phyloP scores from a whole-genome alignment of 768 basidiomycete genomes.

The Trichaptum fuscoviolaceum region DNA sequence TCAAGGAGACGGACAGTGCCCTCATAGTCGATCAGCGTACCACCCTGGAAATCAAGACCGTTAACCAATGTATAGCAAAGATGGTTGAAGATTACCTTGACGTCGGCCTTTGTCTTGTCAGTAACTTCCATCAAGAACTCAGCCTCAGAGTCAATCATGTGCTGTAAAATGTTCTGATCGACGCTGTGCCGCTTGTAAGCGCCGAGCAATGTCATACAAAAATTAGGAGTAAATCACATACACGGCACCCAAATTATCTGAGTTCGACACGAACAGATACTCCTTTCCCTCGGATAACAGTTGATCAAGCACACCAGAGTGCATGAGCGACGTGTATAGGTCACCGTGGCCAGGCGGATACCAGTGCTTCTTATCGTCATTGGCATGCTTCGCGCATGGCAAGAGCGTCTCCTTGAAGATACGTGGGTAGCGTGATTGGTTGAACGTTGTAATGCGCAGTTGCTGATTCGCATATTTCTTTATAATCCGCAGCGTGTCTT shows the following conservation, averaged over 20 bases:
- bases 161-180: constrained; percentile 59
- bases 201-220: constrained; percentile 6
- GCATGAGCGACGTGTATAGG: constrained; percentile 62
- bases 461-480: constrained; percentile 80
- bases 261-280: constrained; percentile 76
- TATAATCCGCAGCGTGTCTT: constrained; percentile 72
- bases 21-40: constrained; percentile 88
- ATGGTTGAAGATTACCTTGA: constrained; percentile 30
- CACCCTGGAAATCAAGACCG: constrained; percentile 42
- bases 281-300: constrained; percentile 68
- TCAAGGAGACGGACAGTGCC: constrained; percentile 85
- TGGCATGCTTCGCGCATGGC: constrained; percentile 52
- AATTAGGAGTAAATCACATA: constrained; percentile 21
- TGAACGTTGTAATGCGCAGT: constrained; percentile 65
- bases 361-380: constrained; percentile 65
- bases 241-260: constrained; percentile 70
- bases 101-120: constrained; percentile 65
- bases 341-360: constrained; percentile 79
- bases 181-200: constrained; percentile 34
- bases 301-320: constrained; percentile 71
- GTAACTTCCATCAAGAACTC: constrained; percentile 77
- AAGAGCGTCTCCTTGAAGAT: constrained; percentile 65
- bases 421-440: constrained; percentile 71
- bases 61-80: not conserved
- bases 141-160: constrained; percentile 59